Base-by-base conservation (phyloP, 1,139 yeast genomes). In the Hansenula lynferdii region DNA sequence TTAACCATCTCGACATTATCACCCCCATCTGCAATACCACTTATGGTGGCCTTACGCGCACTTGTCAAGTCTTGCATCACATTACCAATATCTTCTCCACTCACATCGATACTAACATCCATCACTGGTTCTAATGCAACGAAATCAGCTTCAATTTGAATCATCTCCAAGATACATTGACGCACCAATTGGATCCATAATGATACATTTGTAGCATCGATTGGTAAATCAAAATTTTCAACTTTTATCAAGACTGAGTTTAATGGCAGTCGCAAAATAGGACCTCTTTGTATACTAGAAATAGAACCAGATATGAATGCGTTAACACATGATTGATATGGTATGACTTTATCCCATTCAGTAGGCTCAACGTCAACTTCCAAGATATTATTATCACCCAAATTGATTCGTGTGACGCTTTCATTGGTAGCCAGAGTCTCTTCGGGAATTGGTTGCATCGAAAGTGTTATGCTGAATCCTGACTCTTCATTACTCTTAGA, bases 51-150 rank as follows among this genome's bases (percentile, higher is more conserved):
- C 37, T 82, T 80, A 35, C 89, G 65, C 2, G 70, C 82, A 51
- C 77, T 83, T 44, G 75, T 80, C 57, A 71, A 68, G 63, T 92
- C 98, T 51, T 87, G 95, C 27, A 86, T 76, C 0, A 92, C 95
- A 32, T 71, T 72, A 16, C 98, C 98, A 50, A 92, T 63, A 42
- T 82, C 85, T 44, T 76, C 83, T 18, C 87, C 83, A 38, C 72
- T 70, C 1, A 82, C 83, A 37, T 72, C 74, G 1, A 92, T 80
- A n/a, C 69, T 69, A 6, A 87, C 81, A 30, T 74, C 69, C 97
- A 92, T 90, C 20, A 85, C 70, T 0, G 98, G 98, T 59, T 92
- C 97, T 57, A 90, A 67, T 1, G 89, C 59, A 2, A 78, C 70
- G 53, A 74, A 77, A 3, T 54, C 2, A 45, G 45, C 3, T 50